phyloP scores from a whole-genome alignment of 768 basidiomycete genomes.

The Auriscalpium orientale region DNA sequence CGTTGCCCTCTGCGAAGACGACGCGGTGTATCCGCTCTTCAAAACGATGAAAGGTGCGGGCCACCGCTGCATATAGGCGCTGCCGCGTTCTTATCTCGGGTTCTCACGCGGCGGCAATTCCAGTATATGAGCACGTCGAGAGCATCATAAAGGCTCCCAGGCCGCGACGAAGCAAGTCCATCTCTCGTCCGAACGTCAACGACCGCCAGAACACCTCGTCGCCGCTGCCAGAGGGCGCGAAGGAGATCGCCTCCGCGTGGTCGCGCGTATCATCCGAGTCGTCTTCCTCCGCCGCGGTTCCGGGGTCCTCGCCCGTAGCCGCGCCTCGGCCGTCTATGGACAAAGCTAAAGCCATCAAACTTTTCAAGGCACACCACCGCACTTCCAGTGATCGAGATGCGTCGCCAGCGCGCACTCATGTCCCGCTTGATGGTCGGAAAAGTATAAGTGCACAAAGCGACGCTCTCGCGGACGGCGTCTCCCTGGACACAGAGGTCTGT shows the following conservation, averaged over 20 bases:
- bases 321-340: constrained; percentile 52
- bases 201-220: constrained; percentile 19
- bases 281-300: constrained; percentile 23
- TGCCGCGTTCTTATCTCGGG: constrained; percentile 14
- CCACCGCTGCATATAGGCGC: neutral
- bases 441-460: constrained; percentile 5
- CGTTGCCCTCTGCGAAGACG: constrained; percentile 85
- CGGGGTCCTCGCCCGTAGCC: constrained; percentile 10
- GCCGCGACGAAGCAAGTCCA: constrained; percentile 61
- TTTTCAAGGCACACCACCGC: constrained; percentile 37
- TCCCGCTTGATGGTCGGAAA: constrained; percentile 13
- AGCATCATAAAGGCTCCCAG: constrained; percentile 49
- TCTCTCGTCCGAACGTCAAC: constrained; percentile 39
- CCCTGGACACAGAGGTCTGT: constrained; percentile 18
- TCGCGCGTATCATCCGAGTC: constrained; percentile 32
- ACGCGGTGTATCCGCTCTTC: constrained; percentile 77
- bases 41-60: constrained; percentile 76
- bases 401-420: constrained; percentile 19
- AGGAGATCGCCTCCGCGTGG: constrained; percentile 20
- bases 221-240: constrained; percentile 9
- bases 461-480: neutral
- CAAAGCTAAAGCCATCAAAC: constrained; percentile 53
- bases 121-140: constrained; percentile 74
- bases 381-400: constrained; percentile 31
- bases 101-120: constrained; percentile 21